Base-by-base conservation (phyloP, 2,329 filamentous ascomycete species). In the Penicillium hordei region DNA sequence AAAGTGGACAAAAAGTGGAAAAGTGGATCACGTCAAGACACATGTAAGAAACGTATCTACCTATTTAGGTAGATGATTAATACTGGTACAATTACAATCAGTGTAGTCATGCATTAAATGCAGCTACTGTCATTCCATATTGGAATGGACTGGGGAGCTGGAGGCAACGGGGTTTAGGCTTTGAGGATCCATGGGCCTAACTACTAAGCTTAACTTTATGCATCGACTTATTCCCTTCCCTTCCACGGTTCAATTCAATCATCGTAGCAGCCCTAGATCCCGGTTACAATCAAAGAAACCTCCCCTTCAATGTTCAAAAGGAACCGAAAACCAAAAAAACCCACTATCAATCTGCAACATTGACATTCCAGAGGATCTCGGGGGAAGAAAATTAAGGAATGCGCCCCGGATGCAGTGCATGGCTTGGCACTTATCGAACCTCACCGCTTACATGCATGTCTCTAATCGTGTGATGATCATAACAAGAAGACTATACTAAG, bases 21-120 rank as follows among this genome's bases (percentile, higher is more conserved):
- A 46, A 55, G 53, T 56, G 53, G 53, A 56, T 39, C 53, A 51
- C 53, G 53, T 56, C 53, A 56, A 55, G 45, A 46, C 42, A 48
- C 43, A 48, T 21, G 33, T 38, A 27, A 36, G 33, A 17, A 7
- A 42, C 1, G 36, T 29, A 23, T 9, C 13, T 19, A n/a, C 50
- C 39, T 29, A 13, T 17, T 38, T 29, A 44, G 42, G 51, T 38
- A 44, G 19, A 38, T 52, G 23, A 9, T 29, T 39, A 27, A 38
- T 50, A 27, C 15, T 48, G 33, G 6, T 21, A 15, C 19, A 9
- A 23, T 23, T 23, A 42, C 21, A 23, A 15, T 40, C 10, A 43
- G n/a, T 12, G 40, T 15, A 43, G 40, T 43, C 40, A 27, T 44
- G 40, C 23, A 43, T 25, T 27, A n/a, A 23, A 50, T 46, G 33